Conservation (phyloP, 805 yeast species). For the Zygoascus flipseniorum region DNA sequence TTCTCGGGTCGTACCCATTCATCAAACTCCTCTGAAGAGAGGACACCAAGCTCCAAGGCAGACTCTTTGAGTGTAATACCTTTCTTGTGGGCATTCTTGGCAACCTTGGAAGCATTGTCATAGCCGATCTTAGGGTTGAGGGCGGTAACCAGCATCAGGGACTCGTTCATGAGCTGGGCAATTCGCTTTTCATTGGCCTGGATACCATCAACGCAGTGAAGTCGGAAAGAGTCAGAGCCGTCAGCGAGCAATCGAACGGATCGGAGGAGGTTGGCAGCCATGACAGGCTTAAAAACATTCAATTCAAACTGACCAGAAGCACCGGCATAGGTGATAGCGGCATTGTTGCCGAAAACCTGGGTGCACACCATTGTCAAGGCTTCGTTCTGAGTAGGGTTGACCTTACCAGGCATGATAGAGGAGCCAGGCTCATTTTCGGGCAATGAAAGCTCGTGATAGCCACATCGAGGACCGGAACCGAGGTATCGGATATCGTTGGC, state of each 20-base stretch:
- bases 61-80: conserved; percentile 92
- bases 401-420: conserved; percentile 99
- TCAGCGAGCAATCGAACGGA: conserved; percentile 86
- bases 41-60: conserved; percentile 83
- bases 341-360: conserved; percentile 95
- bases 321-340: conserved; percentile 93
- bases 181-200: conserved; percentile 82
- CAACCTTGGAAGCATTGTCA: conserved; percentile 94
- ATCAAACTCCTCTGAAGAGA: conserved; percentile 81
- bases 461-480: conserved; percentile 99
- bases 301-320: conserved; percentile 98
- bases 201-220: conserved; percentile 93
- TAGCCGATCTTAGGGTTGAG: conserved; percentile 98
- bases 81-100: conserved; percentile 97
- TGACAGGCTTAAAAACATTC: conserved; percentile 94
- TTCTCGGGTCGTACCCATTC: conserved; percentile 96
- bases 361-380: conserved; percentile 97
- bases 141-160: conserved; percentile 97
- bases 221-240: conserved; percentile 82
- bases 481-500: conserved; percentile 97
- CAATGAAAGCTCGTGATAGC: conserved; percentile 88
- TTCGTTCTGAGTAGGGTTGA: conserved; percentile 98
- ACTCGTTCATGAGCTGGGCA: conserved; percentile 80
- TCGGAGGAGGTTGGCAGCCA: conserved; percentile 83
- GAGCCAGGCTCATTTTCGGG: conserved; percentile 99